Evolutionary conservation across 495 filamentous ascomycete genomes (phyloP).

Genomic region (Patellaria atrata): DNA sequence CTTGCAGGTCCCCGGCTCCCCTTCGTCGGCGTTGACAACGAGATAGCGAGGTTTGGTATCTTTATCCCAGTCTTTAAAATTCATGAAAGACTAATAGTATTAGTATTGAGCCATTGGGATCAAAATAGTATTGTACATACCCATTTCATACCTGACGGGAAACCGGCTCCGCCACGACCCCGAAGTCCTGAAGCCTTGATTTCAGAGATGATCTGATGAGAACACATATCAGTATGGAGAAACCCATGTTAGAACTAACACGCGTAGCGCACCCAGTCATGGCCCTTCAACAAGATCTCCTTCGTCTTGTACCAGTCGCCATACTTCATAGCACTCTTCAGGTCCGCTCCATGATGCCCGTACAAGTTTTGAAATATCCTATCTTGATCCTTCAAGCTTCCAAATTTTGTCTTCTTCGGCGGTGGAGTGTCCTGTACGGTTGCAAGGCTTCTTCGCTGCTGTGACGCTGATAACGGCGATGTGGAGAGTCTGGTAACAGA

Average conservation of each 20-base stretch:
- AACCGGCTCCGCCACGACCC: conserved; percentile 93
- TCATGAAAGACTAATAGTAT: conserved; percentile 82
- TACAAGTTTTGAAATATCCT: conserved; percentile 98
- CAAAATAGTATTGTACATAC: conserved; percentile 32
- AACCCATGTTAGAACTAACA: neutral
- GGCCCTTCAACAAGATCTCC: conserved; percentile 89
- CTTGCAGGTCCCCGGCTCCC: conserved; percentile 97
- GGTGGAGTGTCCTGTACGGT: conserved; percentile 74
- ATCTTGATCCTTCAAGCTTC: conserved; percentile 85
- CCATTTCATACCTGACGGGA: conserved; percentile 98
- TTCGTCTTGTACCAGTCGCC: conserved; percentile 99
- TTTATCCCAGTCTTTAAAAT: conserved; percentile 98
- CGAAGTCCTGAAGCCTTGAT: conserved; percentile 91
- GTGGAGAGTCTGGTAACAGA: conserved; percentile 26
- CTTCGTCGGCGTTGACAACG: conserved; percentile 96
- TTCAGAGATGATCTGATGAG: conserved; percentile 69
- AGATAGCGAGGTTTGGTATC: conserved; percentile 91
- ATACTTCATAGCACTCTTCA: conserved; percentile 93
- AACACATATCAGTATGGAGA: neutral
- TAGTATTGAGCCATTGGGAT: conserved; percentile 8
- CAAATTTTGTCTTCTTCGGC: conserved; percentile 59
- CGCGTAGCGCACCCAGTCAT: conserved; percentile 88
- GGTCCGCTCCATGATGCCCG: conserved; percentile 73
- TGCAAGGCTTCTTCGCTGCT: conserved; percentile 56
- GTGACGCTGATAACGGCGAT: conserved; percentile 24